Evolutionary conservation across 441 rosid species (phyloP), one percentile per base, ranked within the genome.

Genomic region (Capsella rubella): DNA sequence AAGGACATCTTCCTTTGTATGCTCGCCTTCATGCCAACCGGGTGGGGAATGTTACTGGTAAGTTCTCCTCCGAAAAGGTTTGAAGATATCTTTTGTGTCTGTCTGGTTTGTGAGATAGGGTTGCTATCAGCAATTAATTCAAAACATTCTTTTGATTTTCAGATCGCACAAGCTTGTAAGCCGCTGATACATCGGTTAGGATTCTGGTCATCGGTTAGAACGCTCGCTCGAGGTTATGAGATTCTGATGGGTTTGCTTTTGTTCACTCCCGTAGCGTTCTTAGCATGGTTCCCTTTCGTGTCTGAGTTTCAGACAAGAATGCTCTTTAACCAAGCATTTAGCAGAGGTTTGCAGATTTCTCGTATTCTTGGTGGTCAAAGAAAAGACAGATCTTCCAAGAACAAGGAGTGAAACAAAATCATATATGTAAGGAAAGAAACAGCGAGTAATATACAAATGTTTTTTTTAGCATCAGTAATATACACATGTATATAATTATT

Each of bases 251-350:
- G 97, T 4, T 78, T 91, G 83, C 86, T 93, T 59, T 72, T 93
- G 60, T 89, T 93, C 81, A 89, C 90, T 3, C 98, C 97, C 0
- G 90, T 93, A 32, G 97, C 97, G 4, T 84, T 91, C 81, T 78
- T 93, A 76, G 92, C 98, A 10, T 93, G 97, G 98, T 92, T 93
- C 82, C 98, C 98, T 6, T 89, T 89, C 49, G 93, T 93, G 46
- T 90, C 97, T 0, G 95, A 88, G 81, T 91, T 93, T 81, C 98
- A 93, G 75, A 88, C 96, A 6, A 89, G 98, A 47, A 86, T 93
- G 91, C 90, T 93, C 37, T 93, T 93, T 87, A 93, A 93, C 86
- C 97, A 93, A 83, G 98, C 98, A 49, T 90, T 93, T 82, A 91
- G 98, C 75, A 83, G 98, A 85, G 97, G 97, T 60, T 83, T 93